Base-by-base conservation (phyloP, 2,329 filamentous ascomycete species). In the Neofusicoccum sp. region DNA sequence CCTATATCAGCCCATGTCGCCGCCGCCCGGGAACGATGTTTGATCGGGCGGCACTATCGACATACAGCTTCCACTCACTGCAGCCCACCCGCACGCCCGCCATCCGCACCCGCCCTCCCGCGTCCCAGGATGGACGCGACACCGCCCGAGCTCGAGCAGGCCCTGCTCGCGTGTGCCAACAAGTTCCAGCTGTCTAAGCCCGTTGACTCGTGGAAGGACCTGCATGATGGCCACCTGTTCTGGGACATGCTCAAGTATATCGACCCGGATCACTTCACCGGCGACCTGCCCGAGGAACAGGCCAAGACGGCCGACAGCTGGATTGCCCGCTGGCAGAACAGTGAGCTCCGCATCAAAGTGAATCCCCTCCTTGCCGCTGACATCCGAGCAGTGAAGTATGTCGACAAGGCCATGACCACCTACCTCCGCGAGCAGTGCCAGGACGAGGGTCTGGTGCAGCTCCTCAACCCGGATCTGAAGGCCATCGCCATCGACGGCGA, bases 291-390 rank as follows among this genome's bases (percentile, higher is more conserved):
- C 20, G 79, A 81, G 61, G 70, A 71, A 53, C 71, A 77, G 61
- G 72, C 76, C 51, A 74, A 73, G 48, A 68, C 73, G n/a, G 70
- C 71, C 31, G 76, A 78, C 64, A 78, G 79, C 63, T 82, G 79
- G 79, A 81, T 80, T 53, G 75, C 78, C 48, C 73, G 76, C 74
- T 81, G 79, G 79, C 79, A 82, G 73, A 82, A 82, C 64, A 67
- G 65, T 72, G 61, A 14, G 63, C 34, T 26, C 6, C 45, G 38
- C 8, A n/a, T 51, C 9, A 6, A 16, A 9, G 14, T 24, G 20
- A 8, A 30, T 9, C 14, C 6, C 4, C n/a, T 16, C 33, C 14
- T 33, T 31, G 11, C 34, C 28, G 63, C 60, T 65, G 28, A 64
- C 45, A n/a, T 36, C 12, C 20, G n/a, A 16, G 56, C 54, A 64